Evolutionary conservation across 192 early-diverging fungal genomes (phyloP), one percentile per base, ranked within the genome.

Genomic region (Podila clonocystis): DNA sequence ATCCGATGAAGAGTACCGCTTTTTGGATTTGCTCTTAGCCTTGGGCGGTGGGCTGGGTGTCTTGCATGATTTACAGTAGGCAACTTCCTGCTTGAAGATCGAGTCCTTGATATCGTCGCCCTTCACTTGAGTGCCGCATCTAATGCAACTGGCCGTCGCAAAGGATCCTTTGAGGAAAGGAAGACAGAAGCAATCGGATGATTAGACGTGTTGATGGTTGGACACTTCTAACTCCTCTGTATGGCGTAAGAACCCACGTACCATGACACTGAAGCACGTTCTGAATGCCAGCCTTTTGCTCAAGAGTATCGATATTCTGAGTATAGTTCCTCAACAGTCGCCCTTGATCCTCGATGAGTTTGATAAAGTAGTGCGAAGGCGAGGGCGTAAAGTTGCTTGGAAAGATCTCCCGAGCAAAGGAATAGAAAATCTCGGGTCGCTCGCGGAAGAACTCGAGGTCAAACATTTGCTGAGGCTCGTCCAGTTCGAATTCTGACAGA

Each of bases 271-370:
- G 92, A 12, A 98, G 82, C 9, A 98, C 89, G 4, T 83, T 87
- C 29, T 88, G 82, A 50, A 99, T 97, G 7, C 93, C 94, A 9
- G 95, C 92, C 36, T 91, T 87, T 50, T 94, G 91, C 77, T 99
- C 98, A 15, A 99, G 78, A 4, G 95, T 97, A 75, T 98, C 97
- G 63, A 99, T 99, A 71, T 99, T 99, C 70, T 99, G 97, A 1
- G 97, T 97, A 76, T 99, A 99, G 70, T 98, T 98, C 62, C 96
- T 86, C 28, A 98, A 73, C 50, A 99, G 84, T 82, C 96, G 94
- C 3, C 90, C 93, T 61, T 93, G 84, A 9, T 93, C 86, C 73
- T 99, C 97, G 12, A 99, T 80, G 50, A 96, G 69, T 78, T 95
- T 96, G 67, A 98, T 87, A 85, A 98, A 98, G 41, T 87, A 75